phyloP scores from a whole-genome alignment of 73 alveolate genomes.

The Symbiodinium pilosum region DNA sequence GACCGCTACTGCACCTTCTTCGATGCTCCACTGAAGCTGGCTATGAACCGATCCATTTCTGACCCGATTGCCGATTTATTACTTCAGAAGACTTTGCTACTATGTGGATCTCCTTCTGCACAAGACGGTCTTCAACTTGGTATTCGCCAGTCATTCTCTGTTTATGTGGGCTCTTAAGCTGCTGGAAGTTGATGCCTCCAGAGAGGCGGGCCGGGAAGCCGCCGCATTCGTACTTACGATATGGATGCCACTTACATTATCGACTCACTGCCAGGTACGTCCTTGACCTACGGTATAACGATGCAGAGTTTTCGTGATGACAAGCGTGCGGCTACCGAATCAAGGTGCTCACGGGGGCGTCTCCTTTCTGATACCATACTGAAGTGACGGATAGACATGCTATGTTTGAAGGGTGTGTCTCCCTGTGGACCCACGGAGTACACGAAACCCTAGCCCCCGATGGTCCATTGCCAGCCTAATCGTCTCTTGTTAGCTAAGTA shows the following conservation, averaged over 20 bases:
- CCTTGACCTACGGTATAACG: not conserved
- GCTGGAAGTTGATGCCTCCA: not conserved
- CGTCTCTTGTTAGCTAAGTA: no score
- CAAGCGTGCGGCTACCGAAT: no score
- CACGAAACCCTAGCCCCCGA: no score
- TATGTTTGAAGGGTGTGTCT: no score
- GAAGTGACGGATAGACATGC: no score
- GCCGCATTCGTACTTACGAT: not conserved
- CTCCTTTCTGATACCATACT: no score
- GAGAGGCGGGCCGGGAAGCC: not conserved
- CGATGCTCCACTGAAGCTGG: slow-evolving; percentile 2
- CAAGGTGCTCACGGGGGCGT: no score
- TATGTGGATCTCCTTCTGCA: not conserved
- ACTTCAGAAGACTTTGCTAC: no score
- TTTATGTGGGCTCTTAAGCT: not conserved
- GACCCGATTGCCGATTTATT: not conserved
- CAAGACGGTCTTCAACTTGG: not conserved
- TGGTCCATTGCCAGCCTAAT: no score
- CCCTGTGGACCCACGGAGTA: no score
- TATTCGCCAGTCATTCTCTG: not conserved
- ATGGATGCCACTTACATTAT: not conserved
- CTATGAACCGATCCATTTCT: not conserved
- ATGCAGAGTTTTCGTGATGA: no score
- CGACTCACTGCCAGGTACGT: not conserved
- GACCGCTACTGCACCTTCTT: not conserved